Conservation (phyloP, 2,329 filamentous ascomycete genomes). For the Alternaria incomplexa region DNA sequence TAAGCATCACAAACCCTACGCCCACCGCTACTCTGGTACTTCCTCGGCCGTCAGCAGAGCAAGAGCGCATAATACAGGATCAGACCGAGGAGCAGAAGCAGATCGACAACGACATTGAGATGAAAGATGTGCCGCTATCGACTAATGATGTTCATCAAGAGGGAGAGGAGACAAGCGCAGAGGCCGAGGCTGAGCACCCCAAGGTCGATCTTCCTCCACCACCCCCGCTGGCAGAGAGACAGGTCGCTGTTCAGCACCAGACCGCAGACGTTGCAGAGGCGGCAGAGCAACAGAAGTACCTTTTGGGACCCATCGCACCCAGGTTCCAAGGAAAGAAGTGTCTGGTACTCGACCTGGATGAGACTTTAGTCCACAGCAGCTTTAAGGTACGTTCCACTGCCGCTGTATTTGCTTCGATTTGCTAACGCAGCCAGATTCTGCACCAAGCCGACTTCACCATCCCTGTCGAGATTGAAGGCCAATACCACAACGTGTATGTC, state of each 20-base stretch:
- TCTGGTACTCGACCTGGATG: conserved; percentile 91
- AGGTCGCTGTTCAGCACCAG: conserved; percentile 47
- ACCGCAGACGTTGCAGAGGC: conserved; percentile 51
- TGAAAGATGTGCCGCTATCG: conserved; percentile 67
- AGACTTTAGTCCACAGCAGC: conserved; percentile 96
- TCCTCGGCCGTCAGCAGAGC: conserved; percentile 43
- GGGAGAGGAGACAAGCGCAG: conserved; percentile 30
- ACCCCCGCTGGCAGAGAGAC: conserved; percentile 57
- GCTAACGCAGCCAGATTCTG: conserved; percentile 70
- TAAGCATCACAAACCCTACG: conserved; percentile 55
- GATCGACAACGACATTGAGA: conserved; percentile 65
- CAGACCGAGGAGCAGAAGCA: conserved; percentile 56
- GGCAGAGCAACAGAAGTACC: conserved; percentile 65
- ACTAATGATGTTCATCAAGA: conserved; percentile 56
- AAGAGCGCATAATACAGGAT: conserved; percentile 55
- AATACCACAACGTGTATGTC: conserved; percentile 99
- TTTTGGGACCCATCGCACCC: conserved; percentile 81
- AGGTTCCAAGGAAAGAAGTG: conserved; percentile 90
- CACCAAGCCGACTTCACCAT: conserved; percentile 99
- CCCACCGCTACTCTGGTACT: conserved; percentile 49
- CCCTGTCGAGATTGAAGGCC: conserved; percentile 97
- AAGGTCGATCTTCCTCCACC: conserved; percentile 63
- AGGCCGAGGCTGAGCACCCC: conserved; percentile 35
- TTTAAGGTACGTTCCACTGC: conserved; percentile 75
- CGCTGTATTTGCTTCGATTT: neutral